These are phyloP conservation scores for Apiospora arundinis DNA, from an alignment of 2,329 filamentous ascomycete species.

Conservation along the genomic window DNA sequence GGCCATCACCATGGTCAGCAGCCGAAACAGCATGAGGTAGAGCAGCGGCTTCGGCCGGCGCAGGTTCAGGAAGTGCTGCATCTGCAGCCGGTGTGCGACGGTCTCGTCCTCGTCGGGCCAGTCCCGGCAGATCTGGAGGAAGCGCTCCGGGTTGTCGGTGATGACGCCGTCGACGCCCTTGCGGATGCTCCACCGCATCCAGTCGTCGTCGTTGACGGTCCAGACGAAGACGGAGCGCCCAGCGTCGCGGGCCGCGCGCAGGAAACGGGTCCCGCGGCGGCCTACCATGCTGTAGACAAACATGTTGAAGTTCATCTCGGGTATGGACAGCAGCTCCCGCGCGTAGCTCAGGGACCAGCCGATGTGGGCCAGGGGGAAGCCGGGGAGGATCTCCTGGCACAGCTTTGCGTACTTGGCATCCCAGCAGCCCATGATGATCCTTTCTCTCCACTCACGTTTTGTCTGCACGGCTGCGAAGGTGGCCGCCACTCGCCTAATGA, in stretches of 20 bases:
- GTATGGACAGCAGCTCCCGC: conserved; percentile 69
- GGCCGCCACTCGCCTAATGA: conserved; percentile 73
- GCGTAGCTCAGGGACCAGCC: conserved; percentile 72
- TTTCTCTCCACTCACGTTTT: conserved; percentile 69
- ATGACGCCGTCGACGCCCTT: conserved; percentile 79
- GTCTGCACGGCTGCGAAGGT: conserved; percentile 62
- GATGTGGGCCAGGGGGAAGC: conserved; percentile 71
- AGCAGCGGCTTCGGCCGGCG: conserved; percentile 17
- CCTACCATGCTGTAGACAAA: conserved; percentile 72
- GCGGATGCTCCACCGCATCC: conserved; percentile 83
- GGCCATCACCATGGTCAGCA: conserved; percentile 26
- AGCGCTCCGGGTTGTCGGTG: conserved; percentile 80
- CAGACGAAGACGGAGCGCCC: conserved; percentile 74
- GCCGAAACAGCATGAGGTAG: conserved; percentile 10
- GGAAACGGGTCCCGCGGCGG: conserved; percentile 70
- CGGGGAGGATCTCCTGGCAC: conserved; percentile 66
- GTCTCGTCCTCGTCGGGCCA: conserved; percentile 18
- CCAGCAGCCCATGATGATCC: conserved; percentile 86
- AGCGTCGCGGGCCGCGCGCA: conserved; percentile 62
- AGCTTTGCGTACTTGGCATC: conserved; percentile 73
- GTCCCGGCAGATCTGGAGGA: conserved; percentile 63
- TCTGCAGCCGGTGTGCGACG: conserved; percentile 16
- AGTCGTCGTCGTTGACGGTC: conserved; percentile 82
- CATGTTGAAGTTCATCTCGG: conserved; percentile 80
- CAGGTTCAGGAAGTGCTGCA: neutral